Base-by-base conservation (phyloP, 306 rosid species). In the Cicer chorassanicum region DNA sequence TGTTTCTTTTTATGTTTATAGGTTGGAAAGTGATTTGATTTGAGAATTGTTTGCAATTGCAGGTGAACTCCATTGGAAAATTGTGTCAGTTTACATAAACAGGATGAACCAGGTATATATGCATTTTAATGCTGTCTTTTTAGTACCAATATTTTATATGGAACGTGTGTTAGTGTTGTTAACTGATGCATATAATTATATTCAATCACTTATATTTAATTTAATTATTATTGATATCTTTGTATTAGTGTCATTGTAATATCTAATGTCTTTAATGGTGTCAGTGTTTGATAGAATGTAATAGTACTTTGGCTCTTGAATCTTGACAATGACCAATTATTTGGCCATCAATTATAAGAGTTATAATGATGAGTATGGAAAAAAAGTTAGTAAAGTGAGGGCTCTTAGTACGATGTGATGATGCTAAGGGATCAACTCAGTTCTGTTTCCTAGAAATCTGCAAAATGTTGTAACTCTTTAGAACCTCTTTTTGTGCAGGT, bases 61-160 rank as follows among this genome's bases (percentile, higher is more conserved):
- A 95, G 99, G 96, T 39, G 98, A 92, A 83, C 99, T 95, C 62
- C 99, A 95, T 82, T 95, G 97, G 99, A 95, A 95, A 83, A 69
- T 92, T 36, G 99, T 95, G 7, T 95, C 97, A 48, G 97, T 95
- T 45, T 95, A 95, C 59, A 89, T 91, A 54, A 89, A 90, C 87
- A 81, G 92, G 78, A 76, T 65, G 74, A 88, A 91, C 61, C 97
- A 92, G 98, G 99, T 90, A 75, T 77, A 34, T 6, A 57, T 29
- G 5, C 36, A 29, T 29, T 29, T 29, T 29, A 29, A 29, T 29
- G 36, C 36, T 29, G 36, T 29, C 36, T 29, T 29, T 29, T 29
- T 29, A 29, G 36, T 29, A 29, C 36, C 36, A 29, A 29, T 29
- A 29, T 29, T 29, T 4, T 29, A 29, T 29, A 29, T 24, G 34